Evolutionary conservation across 2,329 filamentous ascomycete genomes (phyloP).

Genomic region (Onygena corvina): DNA sequence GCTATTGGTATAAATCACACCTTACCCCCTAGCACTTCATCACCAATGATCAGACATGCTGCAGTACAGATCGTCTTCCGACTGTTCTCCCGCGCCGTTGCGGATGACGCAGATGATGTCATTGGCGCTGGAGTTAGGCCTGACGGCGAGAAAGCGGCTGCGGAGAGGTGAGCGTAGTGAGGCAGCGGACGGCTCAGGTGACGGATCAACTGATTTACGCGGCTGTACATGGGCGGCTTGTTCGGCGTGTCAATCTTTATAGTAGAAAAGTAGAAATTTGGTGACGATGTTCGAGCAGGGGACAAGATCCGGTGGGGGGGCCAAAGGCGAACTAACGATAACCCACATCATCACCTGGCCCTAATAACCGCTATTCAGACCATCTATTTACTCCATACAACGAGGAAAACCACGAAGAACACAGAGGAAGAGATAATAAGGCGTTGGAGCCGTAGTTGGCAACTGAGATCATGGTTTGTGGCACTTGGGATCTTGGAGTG

Average conservation of each 20-base stretch:
- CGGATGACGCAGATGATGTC: constrained; percentile 31
- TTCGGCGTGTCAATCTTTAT: neutral
- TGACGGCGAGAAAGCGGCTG: constrained; percentile 25
- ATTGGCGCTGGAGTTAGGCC: constrained; percentile 24
- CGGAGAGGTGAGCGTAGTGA: constrained; percentile 43
- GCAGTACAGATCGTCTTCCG: constrained; percentile 68
- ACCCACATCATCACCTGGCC: neutral
- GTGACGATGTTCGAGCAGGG: no score
- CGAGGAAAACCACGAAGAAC: neutral
- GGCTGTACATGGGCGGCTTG: constrained; percentile 53
- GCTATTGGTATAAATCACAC: constrained; percentile 36
- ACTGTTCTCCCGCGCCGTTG: constrained; percentile 21
- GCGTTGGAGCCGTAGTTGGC: no score
- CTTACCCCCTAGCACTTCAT: constrained; percentile 92
- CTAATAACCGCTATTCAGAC: neutral
- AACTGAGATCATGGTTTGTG: neutral
- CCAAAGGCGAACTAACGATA: neutral
- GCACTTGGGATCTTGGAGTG: no score
- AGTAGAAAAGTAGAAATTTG: neutral
- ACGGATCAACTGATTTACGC: constrained; percentile 59
- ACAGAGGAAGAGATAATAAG: neutral
- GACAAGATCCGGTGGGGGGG: neutral
- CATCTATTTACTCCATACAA: neutral
- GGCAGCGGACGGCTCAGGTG: constrained; percentile 55
- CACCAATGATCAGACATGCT: constrained; percentile 89